Percentiles rank a stretch among this genome's conserved stretches.
phyloP scores from a whole-genome alignment of 805 yeast species.

The Ogataea ganodermae region DNA sequence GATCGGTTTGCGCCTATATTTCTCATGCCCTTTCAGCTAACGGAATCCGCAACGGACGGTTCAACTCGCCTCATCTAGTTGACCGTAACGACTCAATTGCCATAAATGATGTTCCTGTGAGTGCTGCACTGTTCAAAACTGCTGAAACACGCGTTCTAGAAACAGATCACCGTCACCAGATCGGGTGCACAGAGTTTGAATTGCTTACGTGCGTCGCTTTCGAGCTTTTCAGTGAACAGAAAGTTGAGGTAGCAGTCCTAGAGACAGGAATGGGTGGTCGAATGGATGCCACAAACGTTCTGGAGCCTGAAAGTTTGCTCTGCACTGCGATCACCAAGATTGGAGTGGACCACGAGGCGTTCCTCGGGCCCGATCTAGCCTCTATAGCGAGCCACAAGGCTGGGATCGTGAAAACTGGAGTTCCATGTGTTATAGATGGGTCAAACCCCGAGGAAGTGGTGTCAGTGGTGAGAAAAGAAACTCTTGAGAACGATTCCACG shows the following conservation, averaged over 20 bases:
- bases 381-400: conserved; percentile 81
- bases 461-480: conserved; percentile 42
- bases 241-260: conserved; percentile 75
- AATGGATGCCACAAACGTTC: conserved; percentile 84
- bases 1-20: conserved; percentile 85
- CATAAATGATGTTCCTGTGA: conserved; percentile 61
- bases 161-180: conserved; percentile 40
- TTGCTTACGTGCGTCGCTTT: conserved; percentile 83
- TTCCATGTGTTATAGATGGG: conserved; percentile 73
- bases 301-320: conserved; percentile 44
- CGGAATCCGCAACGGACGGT: conserved; percentile 63
- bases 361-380: conserved; percentile 65
- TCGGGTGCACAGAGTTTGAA: conserved; percentile 89
- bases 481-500: conserved; percentile 38
- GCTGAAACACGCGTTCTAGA: conserved; percentile 35
- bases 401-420: conserved; percentile 69
- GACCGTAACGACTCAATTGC: conserved; percentile 74
- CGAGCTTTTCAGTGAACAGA: conserved; percentile 60
- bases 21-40: conserved; percentile 59
- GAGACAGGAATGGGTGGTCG: conserved; percentile 96
- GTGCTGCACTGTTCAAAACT: conserved; percentile 43
- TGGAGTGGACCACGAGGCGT: conserved; percentile 79
- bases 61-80: conserved; percentile 86
- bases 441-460: conserved; percentile 57
- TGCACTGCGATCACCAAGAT: conserved; percentile 80